Percentiles rank a stretch among this genome's conserved stretches.
Conservation (phyloP, 495 filamentous ascomycete genomes). For the Baudoinia panamericana region DNA sequence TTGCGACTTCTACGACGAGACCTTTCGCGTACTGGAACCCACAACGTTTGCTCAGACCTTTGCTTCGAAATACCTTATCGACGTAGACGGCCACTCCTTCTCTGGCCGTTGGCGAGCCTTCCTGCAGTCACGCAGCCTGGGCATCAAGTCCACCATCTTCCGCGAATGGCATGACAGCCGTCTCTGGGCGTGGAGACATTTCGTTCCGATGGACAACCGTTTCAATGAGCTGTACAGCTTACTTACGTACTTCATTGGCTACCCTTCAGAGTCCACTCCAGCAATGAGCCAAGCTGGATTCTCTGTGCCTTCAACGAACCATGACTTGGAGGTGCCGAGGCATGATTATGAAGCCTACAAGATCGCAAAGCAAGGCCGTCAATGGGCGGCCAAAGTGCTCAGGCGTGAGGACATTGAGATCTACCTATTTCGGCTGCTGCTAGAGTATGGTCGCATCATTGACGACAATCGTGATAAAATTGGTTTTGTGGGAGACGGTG, state of each 20-base stretch:
- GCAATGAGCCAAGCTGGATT: neutral
- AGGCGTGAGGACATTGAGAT: conserved; percentile 71
- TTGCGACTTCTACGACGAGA: conserved; percentile 41
- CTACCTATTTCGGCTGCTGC: conserved; percentile 61
- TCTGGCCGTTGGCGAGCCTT: conserved; percentile 49
- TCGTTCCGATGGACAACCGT: conserved; percentile 58
- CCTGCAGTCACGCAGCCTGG: conserved; percentile 44
- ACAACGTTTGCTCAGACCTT: conserved; percentile 26
- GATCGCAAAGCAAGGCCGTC: conserved; percentile 53
- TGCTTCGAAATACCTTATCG: conserved; percentile 53
- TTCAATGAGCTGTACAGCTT: conserved; percentile 21
- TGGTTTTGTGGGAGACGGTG: conserved; percentile 13
- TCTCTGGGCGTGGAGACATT: conserved; percentile 60
- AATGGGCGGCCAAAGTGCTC: conserved; percentile 51
- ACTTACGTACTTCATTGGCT: conserved; percentile 27
- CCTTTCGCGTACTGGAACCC: conserved; percentile 23
- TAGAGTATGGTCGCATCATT: conserved; percentile 45
- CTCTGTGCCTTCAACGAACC: neutral
- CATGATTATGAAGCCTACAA: conserved; percentile 38
- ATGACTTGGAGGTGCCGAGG: conserved; percentile 21
- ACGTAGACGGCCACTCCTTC: conserved; percentile 55
- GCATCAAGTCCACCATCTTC: conserved; percentile 53
- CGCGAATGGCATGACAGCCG: conserved; percentile 62
- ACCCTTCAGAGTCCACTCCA: neutral
- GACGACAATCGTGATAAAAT: conserved; percentile 25